Evolutionary conservation across 73 alveolate genomes (phyloP).

Genomic region (Strombidium stylifer): DNA sequence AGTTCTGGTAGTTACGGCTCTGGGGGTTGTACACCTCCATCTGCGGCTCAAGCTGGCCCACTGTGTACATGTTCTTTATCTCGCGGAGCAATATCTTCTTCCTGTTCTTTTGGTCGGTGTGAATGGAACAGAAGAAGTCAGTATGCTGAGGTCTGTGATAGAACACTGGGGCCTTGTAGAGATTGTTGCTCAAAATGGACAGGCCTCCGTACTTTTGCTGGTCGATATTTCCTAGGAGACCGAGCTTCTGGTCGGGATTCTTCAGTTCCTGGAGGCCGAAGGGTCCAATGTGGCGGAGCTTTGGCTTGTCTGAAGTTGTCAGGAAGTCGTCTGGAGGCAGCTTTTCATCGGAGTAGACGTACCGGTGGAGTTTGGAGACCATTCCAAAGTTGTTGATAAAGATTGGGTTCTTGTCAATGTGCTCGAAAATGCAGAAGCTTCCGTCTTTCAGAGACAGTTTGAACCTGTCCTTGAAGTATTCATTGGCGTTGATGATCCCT

Average conservation of each 20-base stretch:
- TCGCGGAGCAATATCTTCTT: constrained; percentile 81
- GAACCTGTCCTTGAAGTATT: constrained; percentile 76
- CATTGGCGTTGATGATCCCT: constrained; percentile 84
- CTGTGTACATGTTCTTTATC: constrained; percentile 84
- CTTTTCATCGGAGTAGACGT: constrained; percentile 65
- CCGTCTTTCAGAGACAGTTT: constrained; percentile 83
- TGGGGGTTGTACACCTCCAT: constrained; percentile 95
- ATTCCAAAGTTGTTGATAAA: constrained; percentile 87
- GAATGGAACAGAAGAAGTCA: constrained; percentile 86
- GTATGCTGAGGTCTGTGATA: constrained; percentile 75
- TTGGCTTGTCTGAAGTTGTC: constrained; percentile 46
- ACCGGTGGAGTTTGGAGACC: constrained; percentile 79
- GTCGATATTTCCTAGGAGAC: constrained; percentile 83
- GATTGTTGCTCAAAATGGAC: constrained; percentile 82
- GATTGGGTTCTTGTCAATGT: constrained; percentile 85
- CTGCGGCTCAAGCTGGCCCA: constrained; percentile 97
- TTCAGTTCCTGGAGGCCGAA: constrained; percentile 74
- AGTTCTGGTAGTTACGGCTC: constrained; percentile 80
- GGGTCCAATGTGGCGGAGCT: constrained; percentile 80
- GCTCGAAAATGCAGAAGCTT: constrained; percentile 83
- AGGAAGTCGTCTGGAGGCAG: constrained; percentile 58
- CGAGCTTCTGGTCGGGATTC: constrained; percentile 75
- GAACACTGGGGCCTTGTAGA: constrained; percentile 95
- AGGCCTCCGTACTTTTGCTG: constrained; percentile 46
- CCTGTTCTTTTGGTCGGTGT: constrained; percentile 82